Conservation (phyloP, 148 eudicot species). For the Cornus suecica region DNA sequence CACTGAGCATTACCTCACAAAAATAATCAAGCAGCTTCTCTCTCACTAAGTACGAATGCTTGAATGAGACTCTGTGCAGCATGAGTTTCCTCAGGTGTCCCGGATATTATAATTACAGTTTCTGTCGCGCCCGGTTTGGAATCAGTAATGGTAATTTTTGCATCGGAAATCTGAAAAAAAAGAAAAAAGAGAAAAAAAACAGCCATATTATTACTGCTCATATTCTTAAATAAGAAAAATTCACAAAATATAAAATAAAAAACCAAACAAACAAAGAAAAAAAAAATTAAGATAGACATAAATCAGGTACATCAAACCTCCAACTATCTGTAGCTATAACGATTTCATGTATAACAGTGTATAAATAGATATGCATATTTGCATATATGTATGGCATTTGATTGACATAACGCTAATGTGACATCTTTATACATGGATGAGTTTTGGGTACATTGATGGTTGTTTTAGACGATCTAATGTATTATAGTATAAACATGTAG, state of each 20-base stretch:
- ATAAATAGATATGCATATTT: no score
- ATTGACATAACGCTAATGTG: no score
- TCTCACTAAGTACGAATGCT: conserved; percentile 84
- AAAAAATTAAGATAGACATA: no score
- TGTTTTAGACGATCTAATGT: no score
- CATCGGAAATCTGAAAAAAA: conserved; percentile 73
- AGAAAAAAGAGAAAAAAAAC: not conserved
- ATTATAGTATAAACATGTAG: no score
- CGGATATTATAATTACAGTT: conserved; percentile 78
- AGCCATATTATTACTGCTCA: not conserved
- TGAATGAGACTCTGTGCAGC: conserved; percentile 96
- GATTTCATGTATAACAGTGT: no score
- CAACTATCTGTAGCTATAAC: no score
- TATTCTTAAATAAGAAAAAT: not conserved
- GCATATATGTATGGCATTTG: no score
- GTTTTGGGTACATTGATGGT: no score
- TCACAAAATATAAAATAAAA: not conserved
- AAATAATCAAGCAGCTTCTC: conserved; percentile 41
- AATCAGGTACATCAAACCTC: not conserved
- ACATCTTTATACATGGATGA: no score
- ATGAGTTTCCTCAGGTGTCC: conserved; percentile 92
- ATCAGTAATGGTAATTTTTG: conserved; percentile 68
- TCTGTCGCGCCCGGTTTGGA: conserved; percentile 76
- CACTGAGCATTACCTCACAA: conserved; percentile 14
- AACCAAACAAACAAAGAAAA: no score